phyloP scores from a whole-genome alignment of 352 stramenopile genomes.

The Phytophthora capsici region DNA sequence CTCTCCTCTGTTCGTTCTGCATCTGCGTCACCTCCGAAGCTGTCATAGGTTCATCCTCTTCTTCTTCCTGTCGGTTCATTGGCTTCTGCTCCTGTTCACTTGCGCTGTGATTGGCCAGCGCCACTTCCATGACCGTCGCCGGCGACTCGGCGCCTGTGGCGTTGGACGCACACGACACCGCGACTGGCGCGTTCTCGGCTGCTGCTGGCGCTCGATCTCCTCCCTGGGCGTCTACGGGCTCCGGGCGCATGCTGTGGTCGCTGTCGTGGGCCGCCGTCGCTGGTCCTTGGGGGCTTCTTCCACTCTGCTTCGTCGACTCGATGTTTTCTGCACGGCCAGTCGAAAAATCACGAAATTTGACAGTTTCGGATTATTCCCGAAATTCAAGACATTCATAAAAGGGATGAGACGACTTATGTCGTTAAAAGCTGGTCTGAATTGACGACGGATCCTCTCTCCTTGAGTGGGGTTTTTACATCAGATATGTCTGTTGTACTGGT shows the following conservation, averaged over 20 bases:
- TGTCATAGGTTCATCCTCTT: conserved; percentile 23
- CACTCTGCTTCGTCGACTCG: conserved; percentile 23
- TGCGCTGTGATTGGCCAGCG: conserved; percentile 9
- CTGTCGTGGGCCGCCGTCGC: conserved; percentile 22
- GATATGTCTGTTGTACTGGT: too few species aligned
- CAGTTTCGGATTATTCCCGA: conserved; percentile 12
- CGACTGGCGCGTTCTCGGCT: conserved; percentile 2
- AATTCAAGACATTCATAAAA: not conserved
- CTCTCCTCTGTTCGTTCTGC: conserved; percentile 43
- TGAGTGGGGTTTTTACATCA: too few species aligned
- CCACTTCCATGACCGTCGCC: conserved; percentile 38
- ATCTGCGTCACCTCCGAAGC: conserved; percentile 27
- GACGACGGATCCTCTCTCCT: too few species aligned
- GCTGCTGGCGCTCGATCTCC: conserved; percentile 3
- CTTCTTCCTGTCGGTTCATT: conserved; percentile 8
- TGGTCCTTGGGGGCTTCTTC: conserved; percentile 2
- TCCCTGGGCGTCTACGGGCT: conserved; percentile 32
- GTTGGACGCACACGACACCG: conserved; percentile 17
- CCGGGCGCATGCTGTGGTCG: conserved; percentile 27
- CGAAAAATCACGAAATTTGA: conserved; percentile 28
- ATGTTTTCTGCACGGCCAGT: conserved; percentile 26
- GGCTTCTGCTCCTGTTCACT: conserved; percentile 16
- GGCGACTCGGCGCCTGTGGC: conserved; percentile 32
- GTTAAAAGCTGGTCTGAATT: too few species aligned
- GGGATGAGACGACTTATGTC: not conserved